Conservation (phyloP, 257 asterid species). For the Primulina eburnea region DNA sequence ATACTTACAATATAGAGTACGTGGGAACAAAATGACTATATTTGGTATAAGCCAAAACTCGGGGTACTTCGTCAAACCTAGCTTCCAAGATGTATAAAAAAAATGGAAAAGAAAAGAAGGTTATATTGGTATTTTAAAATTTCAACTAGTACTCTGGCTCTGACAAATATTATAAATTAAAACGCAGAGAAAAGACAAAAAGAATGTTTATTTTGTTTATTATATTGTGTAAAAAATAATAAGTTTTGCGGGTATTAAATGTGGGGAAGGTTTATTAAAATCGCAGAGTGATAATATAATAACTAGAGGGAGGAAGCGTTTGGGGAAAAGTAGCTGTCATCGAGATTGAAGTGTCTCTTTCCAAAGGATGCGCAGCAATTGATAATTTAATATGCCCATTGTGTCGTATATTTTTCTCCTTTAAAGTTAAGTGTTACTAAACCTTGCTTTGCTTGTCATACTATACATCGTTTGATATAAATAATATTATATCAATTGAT, state of each 20-base stretch:
- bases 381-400: not conserved
- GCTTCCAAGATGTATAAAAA: constrained; percentile 1
- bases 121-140: too few species aligned
- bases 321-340: not conserved
- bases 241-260: too few species aligned
- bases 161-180: not conserved
- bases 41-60: not conserved
- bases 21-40: too few species aligned
- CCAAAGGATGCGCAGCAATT: not conserved
- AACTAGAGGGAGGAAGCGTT: not conserved
- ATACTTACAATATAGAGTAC: too few species aligned
- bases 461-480: too few species aligned
- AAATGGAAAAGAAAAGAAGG: too few species aligned
- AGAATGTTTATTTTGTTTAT: not conserved
- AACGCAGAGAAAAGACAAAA: not conserved
- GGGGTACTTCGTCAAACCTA: not conserved
- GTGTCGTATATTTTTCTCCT: too few species aligned
- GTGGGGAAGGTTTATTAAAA: too few species aligned
- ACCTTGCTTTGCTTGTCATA: too few species aligned
- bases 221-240: not conserved
- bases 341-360: not conserved
- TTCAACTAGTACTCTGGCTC: not conserved
- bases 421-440: too few species aligned
- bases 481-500: too few species aligned
- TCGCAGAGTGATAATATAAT: not conserved